Evolutionary conservation across 2,329 filamentous ascomycete genomes (phyloP).

Genomic region (Ceratocystis colombiana): DNA sequence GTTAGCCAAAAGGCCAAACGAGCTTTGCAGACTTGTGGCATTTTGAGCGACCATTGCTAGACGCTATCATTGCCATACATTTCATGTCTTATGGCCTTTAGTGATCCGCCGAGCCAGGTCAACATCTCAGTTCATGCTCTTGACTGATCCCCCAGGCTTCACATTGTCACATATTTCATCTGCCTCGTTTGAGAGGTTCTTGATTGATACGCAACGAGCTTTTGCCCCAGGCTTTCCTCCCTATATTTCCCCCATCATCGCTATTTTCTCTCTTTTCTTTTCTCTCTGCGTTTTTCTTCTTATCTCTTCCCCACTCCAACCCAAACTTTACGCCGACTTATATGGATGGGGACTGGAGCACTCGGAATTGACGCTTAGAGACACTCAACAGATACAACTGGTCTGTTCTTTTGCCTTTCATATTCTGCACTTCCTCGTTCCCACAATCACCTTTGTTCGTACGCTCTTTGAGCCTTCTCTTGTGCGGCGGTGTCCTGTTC

Average conservation of each 20-base stretch:
- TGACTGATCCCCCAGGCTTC: neutral
- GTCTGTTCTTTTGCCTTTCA: too few relatives aligned
- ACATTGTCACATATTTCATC: neutral
- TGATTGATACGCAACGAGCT: neutral
- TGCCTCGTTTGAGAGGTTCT: slow-evolving; percentile 1
- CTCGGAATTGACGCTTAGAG: too few relatives aligned
- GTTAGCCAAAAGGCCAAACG: neutral
- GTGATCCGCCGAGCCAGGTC: too few relatives aligned
- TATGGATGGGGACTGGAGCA: neutral
- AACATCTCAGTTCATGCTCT: neutral
- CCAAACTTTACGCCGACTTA: neutral
- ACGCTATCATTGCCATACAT: too few relatives aligned
- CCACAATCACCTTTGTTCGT: neutral
- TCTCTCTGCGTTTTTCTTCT: neutral
- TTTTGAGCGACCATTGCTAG: neutral
- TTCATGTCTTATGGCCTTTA: too few relatives aligned
- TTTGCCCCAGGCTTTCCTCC: neutral
- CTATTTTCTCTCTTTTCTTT: neutral
- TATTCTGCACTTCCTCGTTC: neutral
- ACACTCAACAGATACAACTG: too few relatives aligned
- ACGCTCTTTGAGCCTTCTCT: neutral
- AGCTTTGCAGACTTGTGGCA: neutral
- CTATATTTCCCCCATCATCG: neutral
- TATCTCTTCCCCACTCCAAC: neutral
- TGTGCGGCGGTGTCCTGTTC: neutral